phyloP scores from a whole-genome alignment of 371 early-diverging fungal species.

The Mucor ambiguus region DNA sequence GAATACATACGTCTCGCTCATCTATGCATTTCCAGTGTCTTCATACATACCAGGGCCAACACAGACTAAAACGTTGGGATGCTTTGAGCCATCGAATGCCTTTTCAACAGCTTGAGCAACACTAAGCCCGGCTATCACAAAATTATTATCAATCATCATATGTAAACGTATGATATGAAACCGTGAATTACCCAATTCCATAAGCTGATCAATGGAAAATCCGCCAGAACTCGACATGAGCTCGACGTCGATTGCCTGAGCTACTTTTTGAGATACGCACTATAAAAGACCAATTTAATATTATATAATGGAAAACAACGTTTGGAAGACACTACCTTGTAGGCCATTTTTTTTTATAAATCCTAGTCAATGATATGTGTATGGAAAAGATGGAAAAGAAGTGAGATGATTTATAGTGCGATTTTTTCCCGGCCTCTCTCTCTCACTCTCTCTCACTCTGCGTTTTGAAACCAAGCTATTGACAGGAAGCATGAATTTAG shows the following conservation, averaged over 20 bases:
- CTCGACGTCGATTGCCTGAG: slow-evolving; percentile 80
- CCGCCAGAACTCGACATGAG: slow-evolving; percentile 85
- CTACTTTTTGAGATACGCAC: slow-evolving; percentile 78
- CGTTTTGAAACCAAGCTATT: background rate
- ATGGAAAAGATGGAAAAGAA: background rate
- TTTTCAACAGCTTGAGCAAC: slow-evolving; percentile 87
- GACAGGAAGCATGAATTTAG: background rate
- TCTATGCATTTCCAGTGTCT: background rate
- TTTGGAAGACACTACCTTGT: background rate
- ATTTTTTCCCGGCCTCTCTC: background rate
- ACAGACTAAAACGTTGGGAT: slow-evolving; percentile 69
- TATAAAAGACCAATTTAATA: slow-evolving; percentile 17
- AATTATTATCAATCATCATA: background rate
- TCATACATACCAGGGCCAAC: slow-evolving; percentile 73
- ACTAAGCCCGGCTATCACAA: slow-evolving; percentile 75
- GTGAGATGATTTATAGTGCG: background rate
- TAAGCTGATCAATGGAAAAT: slow-evolving; percentile 86
- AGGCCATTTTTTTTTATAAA: background rate
- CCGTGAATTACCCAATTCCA: slow-evolving; percentile 68
- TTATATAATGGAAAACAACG: background rate
- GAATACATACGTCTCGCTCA: background rate
- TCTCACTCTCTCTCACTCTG: no score
- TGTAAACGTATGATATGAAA: background rate
- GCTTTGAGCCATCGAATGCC: slow-evolving; percentile 56
- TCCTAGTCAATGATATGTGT: background rate